Evolutionary conservation across 768 basidiomycete genomes (phyloP).

Genomic region (Rhodotorula paludigena): DNA sequence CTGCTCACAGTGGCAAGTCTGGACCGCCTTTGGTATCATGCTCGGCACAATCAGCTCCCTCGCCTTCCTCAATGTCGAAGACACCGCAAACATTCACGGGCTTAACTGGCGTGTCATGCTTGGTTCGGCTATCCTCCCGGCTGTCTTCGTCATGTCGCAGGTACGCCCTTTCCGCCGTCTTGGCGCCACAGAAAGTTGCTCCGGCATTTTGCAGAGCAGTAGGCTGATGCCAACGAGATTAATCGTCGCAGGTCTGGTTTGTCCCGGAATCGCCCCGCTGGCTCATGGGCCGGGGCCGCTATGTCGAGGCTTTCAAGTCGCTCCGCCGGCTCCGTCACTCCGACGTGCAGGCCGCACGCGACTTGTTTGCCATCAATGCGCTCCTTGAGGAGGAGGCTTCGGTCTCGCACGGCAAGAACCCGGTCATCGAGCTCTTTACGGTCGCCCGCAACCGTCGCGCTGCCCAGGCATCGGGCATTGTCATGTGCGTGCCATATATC

Average conservation of each 20-base stretch:
- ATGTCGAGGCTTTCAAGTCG: slow-evolving; percentile 43
- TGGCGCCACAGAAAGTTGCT: slow-evolving; percentile 46
- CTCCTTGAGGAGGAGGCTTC: slow-evolving; percentile 47
- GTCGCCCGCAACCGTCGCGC: slow-evolving; percentile 49
- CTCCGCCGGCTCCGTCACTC: slow-evolving; percentile 46
- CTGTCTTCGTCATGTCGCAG: slow-evolving; percentile 38
- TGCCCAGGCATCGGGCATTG: slow-evolving; percentile 43
- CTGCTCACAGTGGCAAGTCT: slow-evolving; percentile 51
- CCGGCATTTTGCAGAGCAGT: too few species aligned
- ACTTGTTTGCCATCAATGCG: slow-evolving; percentile 50
- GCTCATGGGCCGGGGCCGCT: slow-evolving; percentile 44
- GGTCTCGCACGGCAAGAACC: slow-evolving; percentile 44
- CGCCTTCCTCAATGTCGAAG: slow-evolving; percentile 12
- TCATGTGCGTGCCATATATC: too few species aligned
- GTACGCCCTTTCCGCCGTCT: slow-evolving; percentile 60
- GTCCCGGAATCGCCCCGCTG: not conserved
- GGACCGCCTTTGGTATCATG: slow-evolving; percentile 48
- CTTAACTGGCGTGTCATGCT: slow-evolving; percentile 33
- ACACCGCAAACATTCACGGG: slow-evolving; percentile 44
- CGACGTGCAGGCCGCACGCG: slow-evolving; percentile 50
- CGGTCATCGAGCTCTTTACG: slow-evolving; percentile 49
- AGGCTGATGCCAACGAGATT: too few species aligned
- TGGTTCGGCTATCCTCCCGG: slow-evolving; percentile 48
- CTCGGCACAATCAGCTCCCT: slow-evolving; percentile 40
- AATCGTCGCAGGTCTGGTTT: too few species aligned